These are phyloP conservation scores for Calonectria pseudoreteaudii DNA, from an alignment of 2,329 filamentous ascomycete genomes.

Conservation along the genomic window DNA sequence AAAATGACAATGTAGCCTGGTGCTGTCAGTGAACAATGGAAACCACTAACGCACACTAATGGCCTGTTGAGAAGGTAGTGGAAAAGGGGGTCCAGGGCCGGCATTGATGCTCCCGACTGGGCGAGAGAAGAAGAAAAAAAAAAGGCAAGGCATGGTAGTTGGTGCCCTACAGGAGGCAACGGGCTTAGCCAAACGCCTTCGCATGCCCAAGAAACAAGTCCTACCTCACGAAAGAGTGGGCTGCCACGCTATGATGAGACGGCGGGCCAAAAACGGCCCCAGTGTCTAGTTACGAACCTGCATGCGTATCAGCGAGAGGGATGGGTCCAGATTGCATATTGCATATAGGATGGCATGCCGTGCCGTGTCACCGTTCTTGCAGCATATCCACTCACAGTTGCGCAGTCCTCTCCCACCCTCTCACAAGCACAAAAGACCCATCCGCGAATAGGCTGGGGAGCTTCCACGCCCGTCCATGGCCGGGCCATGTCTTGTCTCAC, in stretches of 20 bases:
- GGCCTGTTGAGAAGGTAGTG: not conserved
- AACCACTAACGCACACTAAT: not conserved
- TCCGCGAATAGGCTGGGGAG: not conserved
- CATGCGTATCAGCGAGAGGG: slow-evolving; percentile 10
- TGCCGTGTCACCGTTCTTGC: slow-evolving; percentile 19
- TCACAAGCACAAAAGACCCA: not conserved
- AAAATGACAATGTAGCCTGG: not conserved
- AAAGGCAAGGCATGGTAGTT: not conserved
- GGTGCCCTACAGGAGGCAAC: not conserved
- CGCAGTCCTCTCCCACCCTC: not conserved
- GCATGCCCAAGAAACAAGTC: slow-evolving; percentile 7
- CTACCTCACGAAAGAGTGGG: slow-evolving; percentile 3
- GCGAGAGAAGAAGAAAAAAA: not conserved
- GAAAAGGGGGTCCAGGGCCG: not conserved
- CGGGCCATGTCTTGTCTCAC: slow-evolving; percentile 12
- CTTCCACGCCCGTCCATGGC: not conserved
- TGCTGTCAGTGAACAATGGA: not conserved
- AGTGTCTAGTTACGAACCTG: slow-evolving; percentile 13
- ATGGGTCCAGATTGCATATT: slow-evolving; percentile 19
- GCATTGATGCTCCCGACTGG: not conserved
- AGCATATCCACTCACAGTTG: not conserved
- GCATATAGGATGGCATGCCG: slow-evolving; percentile 18
- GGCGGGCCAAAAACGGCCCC: not conserved
- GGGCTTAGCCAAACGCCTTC: slow-evolving; percentile 4
- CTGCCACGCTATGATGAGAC: slow-evolving; percentile 9